Evolutionary conservation across 2,329 filamentous ascomycete genomes (phyloP).

Genomic region (Colletotrichum filicis): DNA sequence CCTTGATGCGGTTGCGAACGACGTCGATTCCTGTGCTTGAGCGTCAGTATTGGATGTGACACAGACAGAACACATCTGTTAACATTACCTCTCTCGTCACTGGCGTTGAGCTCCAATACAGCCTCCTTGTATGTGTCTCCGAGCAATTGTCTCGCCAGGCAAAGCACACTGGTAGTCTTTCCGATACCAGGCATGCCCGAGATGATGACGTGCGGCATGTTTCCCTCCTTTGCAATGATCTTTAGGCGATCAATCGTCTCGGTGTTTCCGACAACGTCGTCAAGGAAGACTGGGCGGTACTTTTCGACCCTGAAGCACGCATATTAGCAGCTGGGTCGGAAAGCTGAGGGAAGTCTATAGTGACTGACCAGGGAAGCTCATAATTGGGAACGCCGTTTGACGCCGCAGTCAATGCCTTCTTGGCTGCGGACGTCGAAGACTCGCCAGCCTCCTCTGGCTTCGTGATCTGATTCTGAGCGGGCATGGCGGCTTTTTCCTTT

Average conservation of each 20-base stretch:
- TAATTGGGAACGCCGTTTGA: constrained; percentile 68
- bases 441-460: constrained; percentile 67
- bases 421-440: constrained; percentile 69
- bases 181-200: constrained; percentile 99
- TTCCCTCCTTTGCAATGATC: constrained; percentile 97
- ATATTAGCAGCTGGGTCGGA: constrained; percentile 34
- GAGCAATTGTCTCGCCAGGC: constrained; percentile 89
- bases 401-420: constrained; percentile 62
- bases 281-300: constrained; percentile 92
- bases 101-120: constrained; percentile 94
- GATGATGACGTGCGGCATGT: constrained; percentile 99
- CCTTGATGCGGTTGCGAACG: constrained; percentile 96
- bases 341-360: not conserved
- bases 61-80: constrained; percentile 63
- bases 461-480: constrained; percentile 56
- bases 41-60: not conserved
- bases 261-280: constrained; percentile 97
- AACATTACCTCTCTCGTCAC: constrained; percentile 82
- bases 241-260: constrained; percentile 98
- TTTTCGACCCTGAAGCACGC: constrained; percentile 86
- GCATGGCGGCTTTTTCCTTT: constrained; percentile 16
- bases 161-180: constrained; percentile 96
- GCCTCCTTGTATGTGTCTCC: constrained; percentile 97
- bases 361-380: constrained; percentile 81
- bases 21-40: constrained; percentile 83